Base-by-base conservation (phyloP, 495 filamentous ascomycete species). In the Evernia prunastri region DNA sequence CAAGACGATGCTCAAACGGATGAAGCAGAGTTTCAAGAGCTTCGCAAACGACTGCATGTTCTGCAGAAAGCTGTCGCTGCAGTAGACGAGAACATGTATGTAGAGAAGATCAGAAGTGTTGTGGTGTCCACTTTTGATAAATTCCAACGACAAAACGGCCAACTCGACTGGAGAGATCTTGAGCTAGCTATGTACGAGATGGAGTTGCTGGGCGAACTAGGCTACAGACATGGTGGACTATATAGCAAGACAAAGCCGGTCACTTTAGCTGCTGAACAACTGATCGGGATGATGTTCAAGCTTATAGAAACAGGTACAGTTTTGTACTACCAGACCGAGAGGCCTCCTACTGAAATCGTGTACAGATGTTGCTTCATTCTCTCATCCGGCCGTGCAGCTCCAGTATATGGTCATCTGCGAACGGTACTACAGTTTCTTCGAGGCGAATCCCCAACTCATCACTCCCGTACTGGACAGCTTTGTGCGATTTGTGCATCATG, bases 341-440 rank as follows among this genome's bases (percentile, higher is more conserved):
- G 12, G 5, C 42, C 47, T 59, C 36, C 68, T 71, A 47, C 69
- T 68, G 66, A 72, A 35, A 60, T n/a, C n/a, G 60, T 7, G 56
- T n/a, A 27, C 69, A 91, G 90, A 89, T 66, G 87, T 97, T 66
- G 86, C 89, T 65, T 86, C 82, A 33, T 94, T 90, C 72, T 85
- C 88, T 6, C 94, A 97, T 74, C 94, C 95, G 0, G 90, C 91
- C 27, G 90, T 96, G 37, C 86, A 97, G 63, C 80, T 97, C 20
- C 91, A 96, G 74, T 97, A 94, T 69, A 97, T 97, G 95, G 94
- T 97, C 69, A 94, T 96, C 47, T 95, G 91, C 72, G 91, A 96
- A 39, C 87, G 94, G 42, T 97, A 97, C 72, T 87, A 84, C 73
- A 81, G 84, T n/a, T 96, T 96, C 75, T 97, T 99, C 75, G 90